Percentiles rank a stretch among this genome's conserved stretches.
Conservation (phyloP, 129 eudicot species). For the Saussurea involucrata region DNA sequence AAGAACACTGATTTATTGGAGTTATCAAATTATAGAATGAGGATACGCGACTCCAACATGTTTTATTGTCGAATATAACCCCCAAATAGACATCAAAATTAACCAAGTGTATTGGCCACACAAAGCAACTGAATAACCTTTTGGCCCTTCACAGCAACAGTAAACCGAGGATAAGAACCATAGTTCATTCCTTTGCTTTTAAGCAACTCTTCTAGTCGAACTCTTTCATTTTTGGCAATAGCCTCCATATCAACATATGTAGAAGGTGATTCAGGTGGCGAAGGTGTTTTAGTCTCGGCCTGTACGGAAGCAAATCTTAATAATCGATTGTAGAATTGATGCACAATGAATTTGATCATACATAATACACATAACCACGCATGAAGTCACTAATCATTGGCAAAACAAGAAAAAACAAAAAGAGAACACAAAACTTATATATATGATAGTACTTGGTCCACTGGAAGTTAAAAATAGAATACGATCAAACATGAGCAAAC, state of each 20-base stretch:
- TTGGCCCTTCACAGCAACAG: constrained; percentile 81
- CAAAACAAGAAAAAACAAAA: background rate
- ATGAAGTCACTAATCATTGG: background rate
- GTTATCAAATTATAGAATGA: background rate
- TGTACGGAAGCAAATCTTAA: constrained; percentile 15
- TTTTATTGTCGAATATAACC: background rate
- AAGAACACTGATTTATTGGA: background rate
- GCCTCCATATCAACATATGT: constrained; percentile 66
- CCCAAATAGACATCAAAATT: background rate
- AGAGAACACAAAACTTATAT: background rate
- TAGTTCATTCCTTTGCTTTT: constrained; percentile 64
- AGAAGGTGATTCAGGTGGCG: constrained; percentile 45
- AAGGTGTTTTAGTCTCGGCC: constrained; percentile 36
- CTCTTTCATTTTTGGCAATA: constrained; percentile 64
- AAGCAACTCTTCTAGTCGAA: constrained; percentile 62
- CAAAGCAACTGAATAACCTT: constrained; percentile 52
- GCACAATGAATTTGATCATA: background rate
- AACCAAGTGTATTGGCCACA: background rate
- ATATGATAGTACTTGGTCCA: background rate
- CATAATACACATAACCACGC: background rate
- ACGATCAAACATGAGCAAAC: background rate
- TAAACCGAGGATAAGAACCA: constrained; percentile 86
- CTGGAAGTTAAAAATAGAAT: background rate
- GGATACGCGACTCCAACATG: background rate
- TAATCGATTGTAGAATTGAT: background rate